Base-by-base conservation (phyloP, 208 protist genomes). In the Acanthamoeba divionensis region DNA sequence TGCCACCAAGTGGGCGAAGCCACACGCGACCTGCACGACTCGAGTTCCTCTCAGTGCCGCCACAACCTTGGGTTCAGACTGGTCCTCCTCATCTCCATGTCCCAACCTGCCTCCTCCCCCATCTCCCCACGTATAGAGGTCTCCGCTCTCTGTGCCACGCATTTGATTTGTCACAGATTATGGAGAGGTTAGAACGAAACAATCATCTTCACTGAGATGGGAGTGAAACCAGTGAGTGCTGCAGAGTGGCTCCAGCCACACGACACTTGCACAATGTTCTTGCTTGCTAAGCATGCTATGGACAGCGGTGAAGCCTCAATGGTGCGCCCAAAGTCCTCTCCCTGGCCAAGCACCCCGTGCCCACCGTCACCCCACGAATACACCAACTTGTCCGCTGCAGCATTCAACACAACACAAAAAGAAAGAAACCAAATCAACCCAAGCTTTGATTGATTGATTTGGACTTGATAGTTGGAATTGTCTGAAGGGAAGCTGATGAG, bases 1-100 rank as follows among this genome's bases (percentile, higher is more conserved):
- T 4, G 80, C 80, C 29, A 44, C 60, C 38, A 38, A 73, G 57
- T 88, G 80, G 8, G 80, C 52, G 9, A 44, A 55, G 38, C 80
- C 80, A 33, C 80, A 88, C 1, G 80, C 54, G 6, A 88, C 55
- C 57, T 71, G 57, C 41, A 50, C 57, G 36, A 88, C 71, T 26
- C 60, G 26, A 2, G 57, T 88, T 2, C 80, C 80, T 15, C 38
- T 26, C 41, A 88, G 60, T 18, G 80, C 33, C 1, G 15, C 80
- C 10, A 88, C 60, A 15, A 33, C 26, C 2, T 33, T 38, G n/a
- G 80, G 80, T 24, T 73, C 57, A 24, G 47, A 62, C 41, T 88
- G 80, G 60, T 88, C 80, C 12, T 88, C 54, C 41, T 88, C 80
- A n/a, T 88, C 80, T 29, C 80, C 80, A 45, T 88, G 80, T 5